phyloP scores from a whole-genome alignment of 2,329 filamentous ascomycete genomes.

The Paracorniculantispora psalliotae region DNA sequence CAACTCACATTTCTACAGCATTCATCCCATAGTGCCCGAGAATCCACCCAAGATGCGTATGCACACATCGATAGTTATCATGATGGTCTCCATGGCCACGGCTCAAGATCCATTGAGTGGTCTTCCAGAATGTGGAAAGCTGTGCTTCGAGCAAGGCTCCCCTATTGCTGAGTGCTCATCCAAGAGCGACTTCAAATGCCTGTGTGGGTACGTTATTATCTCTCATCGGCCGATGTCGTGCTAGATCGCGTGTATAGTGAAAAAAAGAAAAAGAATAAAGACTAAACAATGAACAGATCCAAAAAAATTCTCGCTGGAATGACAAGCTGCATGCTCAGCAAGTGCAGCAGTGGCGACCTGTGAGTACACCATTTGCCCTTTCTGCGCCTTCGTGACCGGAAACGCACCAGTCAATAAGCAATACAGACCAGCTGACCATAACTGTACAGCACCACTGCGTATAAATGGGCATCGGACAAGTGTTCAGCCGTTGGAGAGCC shows the following conservation, averaged over 20 bases:
- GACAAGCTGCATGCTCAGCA: background rate
- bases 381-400: background rate
- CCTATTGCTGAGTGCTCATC: constrained; percentile 12
- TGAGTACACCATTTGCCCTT: background rate
- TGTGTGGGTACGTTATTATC: constrained; percentile 14
- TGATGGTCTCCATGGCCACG: constrained; percentile 20
- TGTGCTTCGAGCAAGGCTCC: constrained; percentile 16
- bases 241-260: no score
- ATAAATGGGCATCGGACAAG: background rate
- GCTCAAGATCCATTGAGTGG: constrained; percentile 15
- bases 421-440: background rate
- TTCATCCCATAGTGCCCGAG: no score
- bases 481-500: background rate
- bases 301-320: background rate
- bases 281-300: background rate
- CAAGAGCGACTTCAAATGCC: constrained; percentile 15
- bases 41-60: constrained; percentile 21
- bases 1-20: no score
- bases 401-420: background rate
- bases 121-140: background rate
- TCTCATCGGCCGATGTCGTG: no score
- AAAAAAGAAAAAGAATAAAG: background rate
- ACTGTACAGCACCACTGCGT: background rate
- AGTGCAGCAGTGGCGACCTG: background rate
- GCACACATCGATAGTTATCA: constrained; percentile 16